phyloP scores from a whole-genome alignment of 164 flowering plant genomes.

The Nelumbo lutea region DNA sequence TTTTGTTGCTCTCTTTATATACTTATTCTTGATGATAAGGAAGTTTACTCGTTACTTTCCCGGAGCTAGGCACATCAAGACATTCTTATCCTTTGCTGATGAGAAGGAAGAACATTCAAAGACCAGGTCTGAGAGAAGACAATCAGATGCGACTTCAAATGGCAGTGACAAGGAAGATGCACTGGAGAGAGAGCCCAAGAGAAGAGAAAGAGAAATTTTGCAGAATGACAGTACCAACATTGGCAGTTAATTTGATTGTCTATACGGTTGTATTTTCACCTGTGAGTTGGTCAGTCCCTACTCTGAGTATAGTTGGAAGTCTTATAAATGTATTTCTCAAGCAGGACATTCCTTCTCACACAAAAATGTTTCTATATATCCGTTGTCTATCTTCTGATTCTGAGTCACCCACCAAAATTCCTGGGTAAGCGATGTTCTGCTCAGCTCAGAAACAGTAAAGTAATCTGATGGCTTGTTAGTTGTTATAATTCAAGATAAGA shows the following conservation, averaged over 20 bases:
- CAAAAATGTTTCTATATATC: too few species aligned
- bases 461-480: too few species aligned
- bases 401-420: too few species aligned
- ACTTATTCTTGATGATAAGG: conserved; percentile 31
- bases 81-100: conserved; percentile 53
- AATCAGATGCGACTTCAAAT: conserved; percentile 19
- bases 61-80: conserved; percentile 33
- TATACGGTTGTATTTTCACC: neutral
- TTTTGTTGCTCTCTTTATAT: conserved; percentile 45
- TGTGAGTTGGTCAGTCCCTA: neutral
- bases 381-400: too few species aligned
- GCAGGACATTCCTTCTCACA: too few species aligned
- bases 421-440: too few species aligned
- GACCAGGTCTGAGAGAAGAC: conserved; percentile 40
- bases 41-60: conserved; percentile 31
- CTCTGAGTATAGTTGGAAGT: neutral
- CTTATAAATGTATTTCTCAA: neutral
- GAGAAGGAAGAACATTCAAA: conserved; percentile 35
- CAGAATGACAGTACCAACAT: neutral
- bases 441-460: too few species aligned
- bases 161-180: conserved; percentile 25
- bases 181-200: conserved; percentile 16
- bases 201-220: conserved; percentile 21
- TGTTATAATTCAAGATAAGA: too few species aligned
- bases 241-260: neutral